Evolutionary conservation across 306 rosid species (phyloP).

Genomic region (Mucuna pruriens): DNA sequence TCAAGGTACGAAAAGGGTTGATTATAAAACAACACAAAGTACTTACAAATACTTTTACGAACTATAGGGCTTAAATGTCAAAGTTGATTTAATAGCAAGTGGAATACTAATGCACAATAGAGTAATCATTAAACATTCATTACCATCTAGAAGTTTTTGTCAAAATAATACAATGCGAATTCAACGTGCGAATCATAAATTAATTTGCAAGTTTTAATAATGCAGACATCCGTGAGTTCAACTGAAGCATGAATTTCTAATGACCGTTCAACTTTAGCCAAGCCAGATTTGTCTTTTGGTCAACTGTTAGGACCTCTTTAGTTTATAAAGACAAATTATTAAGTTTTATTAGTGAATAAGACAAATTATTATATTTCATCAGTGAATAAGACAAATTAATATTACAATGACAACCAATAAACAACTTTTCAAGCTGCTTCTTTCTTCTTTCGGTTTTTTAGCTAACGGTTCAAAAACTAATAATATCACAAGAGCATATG

Average conservation of each 20-base stretch:
- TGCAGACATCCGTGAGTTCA: neutral
- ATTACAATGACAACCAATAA: neutral
- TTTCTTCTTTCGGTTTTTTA: neutral
- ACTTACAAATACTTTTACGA: neutral
- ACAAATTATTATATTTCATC: neutral
- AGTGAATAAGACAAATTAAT: neutral
- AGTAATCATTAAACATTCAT: neutral
- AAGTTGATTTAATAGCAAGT: too few species aligned
- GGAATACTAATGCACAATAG: neutral
- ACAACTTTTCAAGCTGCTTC: neutral
- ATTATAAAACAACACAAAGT: neutral
- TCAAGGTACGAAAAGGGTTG: neutral
- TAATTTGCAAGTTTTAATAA: neutral
- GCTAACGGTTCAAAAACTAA: neutral
- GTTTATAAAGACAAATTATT: neutral
- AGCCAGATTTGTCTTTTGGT: neutral
- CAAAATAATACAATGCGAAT: neutral
- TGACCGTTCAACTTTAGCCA: too few species aligned
- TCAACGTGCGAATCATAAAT: neutral
- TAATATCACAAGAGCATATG: neutral
- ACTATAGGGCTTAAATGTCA: neutral
- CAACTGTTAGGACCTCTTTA: neutral
- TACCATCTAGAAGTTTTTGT: neutral
- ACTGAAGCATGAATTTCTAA: neutral
- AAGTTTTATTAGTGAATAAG: neutral